A percentile compares a stretch with the other conserved stretches of the same genome.
phyloP scores from a whole-genome alignment of 148 eudicot species.

The Tetragonia tetragonoides region DNA sequence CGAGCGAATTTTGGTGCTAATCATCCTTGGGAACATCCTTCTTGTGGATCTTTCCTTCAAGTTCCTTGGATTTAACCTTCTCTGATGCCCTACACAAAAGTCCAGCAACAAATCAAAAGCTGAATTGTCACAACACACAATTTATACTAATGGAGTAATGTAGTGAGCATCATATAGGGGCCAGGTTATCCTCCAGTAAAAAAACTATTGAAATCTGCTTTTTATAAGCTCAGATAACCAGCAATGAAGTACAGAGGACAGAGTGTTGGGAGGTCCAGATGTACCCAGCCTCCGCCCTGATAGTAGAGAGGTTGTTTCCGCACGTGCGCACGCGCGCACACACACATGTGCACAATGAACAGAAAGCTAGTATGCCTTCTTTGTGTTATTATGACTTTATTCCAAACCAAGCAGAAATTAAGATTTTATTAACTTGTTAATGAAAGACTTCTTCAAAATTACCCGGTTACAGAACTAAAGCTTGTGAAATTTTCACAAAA shows the following conservation, averaged over 20 bases:
- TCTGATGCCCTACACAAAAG: slow-evolving; percentile 29
- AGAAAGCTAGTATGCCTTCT: neutral
- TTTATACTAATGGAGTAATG: neutral
- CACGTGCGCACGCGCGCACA: neutral
- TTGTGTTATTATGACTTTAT: neutral
- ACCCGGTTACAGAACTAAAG: too few relatives aligned
- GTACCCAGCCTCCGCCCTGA: too few relatives aligned
- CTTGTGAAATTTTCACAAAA: too few relatives aligned
- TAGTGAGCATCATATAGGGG: too few relatives aligned
- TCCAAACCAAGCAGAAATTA: neutral
- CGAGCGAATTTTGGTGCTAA: slow-evolving; percentile 12
- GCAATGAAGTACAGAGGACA: too few relatives aligned
- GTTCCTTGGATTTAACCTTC: slow-evolving; percentile 37
- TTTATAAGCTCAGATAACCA: too few relatives aligned
- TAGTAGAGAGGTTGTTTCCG: too few relatives aligned
- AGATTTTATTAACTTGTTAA: too few relatives aligned
- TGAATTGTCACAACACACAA: neutral
- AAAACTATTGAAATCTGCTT: too few relatives aligned
- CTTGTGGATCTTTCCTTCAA: slow-evolving; percentile 24
- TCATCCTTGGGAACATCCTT: slow-evolving; percentile 35
- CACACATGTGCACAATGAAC: neutral
- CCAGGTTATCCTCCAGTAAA: too few relatives aligned
- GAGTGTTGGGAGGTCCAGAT: too few relatives aligned
- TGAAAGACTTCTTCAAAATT: too few relatives aligned
- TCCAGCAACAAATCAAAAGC: neutral